These are phyloP conservation scores for Cutaneotrichosporon dermatis DNA, from an alignment of 1,284 basidiomycete species.

Conservation along the genomic window DNA sequence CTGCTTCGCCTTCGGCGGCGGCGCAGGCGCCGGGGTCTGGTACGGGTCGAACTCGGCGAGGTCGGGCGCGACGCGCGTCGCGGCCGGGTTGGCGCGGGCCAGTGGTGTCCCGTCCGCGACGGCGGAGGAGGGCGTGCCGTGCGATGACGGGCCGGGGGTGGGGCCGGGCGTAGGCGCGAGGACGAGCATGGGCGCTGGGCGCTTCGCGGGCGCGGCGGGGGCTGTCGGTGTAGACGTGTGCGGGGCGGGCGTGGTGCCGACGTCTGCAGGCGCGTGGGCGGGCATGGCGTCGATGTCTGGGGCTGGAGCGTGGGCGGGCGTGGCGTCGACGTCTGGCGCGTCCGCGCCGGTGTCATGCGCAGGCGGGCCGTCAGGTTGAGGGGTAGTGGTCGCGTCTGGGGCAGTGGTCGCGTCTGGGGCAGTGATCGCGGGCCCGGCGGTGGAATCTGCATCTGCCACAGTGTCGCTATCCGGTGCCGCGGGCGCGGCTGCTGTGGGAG, in stretches of 20 bases:
- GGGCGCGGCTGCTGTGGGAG: no score
- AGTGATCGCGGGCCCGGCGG: no score
- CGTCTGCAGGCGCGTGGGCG: conserved; percentile 11
- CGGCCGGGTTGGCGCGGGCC: background rate
- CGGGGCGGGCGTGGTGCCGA: conserved; percentile 6
- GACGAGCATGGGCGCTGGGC: background rate
- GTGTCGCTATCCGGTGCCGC: no score
- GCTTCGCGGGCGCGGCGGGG: conserved; percentile 3
- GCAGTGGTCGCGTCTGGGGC: no score
- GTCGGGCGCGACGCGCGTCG: conserved; percentile 14
- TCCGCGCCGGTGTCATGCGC: no score
- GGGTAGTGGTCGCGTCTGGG: no score
- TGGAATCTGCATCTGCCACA: no score
- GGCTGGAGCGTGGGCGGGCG: background rate
- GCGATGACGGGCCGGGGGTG: conserved; percentile 4
- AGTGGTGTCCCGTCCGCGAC: no score
- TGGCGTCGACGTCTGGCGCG: background rate
- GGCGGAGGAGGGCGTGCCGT: background rate
- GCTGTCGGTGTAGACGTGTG: background rate
- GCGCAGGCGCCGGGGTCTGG: conserved; percentile 28
- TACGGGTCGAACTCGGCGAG: conserved; percentile 46
- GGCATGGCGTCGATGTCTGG: background rate
- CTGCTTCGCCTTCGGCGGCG: background rate
- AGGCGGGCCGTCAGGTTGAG: no score
- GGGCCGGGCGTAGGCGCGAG: conserved; percentile 1